These are phyloP conservation scores for Penicillium paneum DNA, from an alignment of 2,329 filamentous ascomycete genomes.

Conservation along the genomic window DNA sequence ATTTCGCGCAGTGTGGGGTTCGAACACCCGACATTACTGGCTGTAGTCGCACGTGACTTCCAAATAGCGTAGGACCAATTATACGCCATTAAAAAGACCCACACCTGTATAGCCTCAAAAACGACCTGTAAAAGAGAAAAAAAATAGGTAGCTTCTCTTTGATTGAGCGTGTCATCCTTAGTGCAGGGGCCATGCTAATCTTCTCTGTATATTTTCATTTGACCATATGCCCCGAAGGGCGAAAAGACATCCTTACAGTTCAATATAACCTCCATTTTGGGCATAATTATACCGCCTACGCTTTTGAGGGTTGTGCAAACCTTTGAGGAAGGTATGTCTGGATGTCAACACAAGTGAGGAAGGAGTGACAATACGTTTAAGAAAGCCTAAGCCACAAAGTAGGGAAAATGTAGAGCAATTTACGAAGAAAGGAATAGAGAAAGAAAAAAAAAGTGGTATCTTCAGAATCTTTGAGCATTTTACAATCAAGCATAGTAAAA, in stretches of 20 bases:
- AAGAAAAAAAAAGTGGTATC: background rate
- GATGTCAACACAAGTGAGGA: too few species aligned
- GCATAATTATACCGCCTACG: background rate
- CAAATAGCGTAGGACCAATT: too few species aligned
- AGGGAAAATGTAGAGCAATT: too few species aligned
- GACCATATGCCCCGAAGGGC: constrained; percentile 57
- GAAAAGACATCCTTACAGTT: constrained; percentile 6
- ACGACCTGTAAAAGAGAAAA: constrained; percentile 49
- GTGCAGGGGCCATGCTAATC: constrained; percentile 80
- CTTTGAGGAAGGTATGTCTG: too few species aligned
- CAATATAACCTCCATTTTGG: constrained; percentile 15
- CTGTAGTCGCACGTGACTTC: too few species aligned
- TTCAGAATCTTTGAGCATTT: background rate
- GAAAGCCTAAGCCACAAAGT: too few species aligned
- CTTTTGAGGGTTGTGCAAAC: too few species aligned
- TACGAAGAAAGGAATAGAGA: background rate
- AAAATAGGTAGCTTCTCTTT: constrained; percentile 73
- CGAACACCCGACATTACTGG: too few species aligned
- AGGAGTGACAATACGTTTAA: background rate
- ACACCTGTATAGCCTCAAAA: background rate
- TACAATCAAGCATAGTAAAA: background rate
- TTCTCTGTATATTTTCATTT: constrained; percentile 71
- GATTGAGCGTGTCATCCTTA: constrained; percentile 93
- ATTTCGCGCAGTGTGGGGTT: too few species aligned
- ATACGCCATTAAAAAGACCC: too few species aligned